These are phyloP conservation scores for Diaporthe sp. DNA, from an alignment of 2,329 filamentous ascomycete genomes.

Conservation along the genomic window DNA sequence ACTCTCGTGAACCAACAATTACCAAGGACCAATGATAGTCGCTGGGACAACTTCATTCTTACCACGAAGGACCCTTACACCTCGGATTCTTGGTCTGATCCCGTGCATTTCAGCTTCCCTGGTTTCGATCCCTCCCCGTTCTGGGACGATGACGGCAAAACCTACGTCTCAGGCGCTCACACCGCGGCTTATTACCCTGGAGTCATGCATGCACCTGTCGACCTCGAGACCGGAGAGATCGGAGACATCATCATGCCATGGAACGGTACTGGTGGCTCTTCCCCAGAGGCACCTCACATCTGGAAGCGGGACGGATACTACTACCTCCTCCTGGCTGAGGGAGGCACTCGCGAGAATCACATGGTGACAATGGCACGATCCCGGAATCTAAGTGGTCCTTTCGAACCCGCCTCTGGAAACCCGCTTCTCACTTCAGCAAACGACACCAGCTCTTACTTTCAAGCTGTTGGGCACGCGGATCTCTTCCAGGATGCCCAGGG, in stretches of 20 bases:
- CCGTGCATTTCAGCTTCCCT: conserved; percentile 21
- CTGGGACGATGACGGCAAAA: conserved; percentile 15
- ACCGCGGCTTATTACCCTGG: conserved; percentile 16
- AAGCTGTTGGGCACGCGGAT: not conserved
- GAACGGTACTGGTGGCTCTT: not conserved
- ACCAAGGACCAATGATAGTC: conserved; percentile 4
- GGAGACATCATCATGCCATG: conserved; percentile 17
- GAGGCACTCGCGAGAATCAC: conserved; percentile 17
- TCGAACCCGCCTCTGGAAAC: not conserved
- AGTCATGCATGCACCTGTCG: not conserved
- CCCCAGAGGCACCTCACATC: conserved; percentile 18
- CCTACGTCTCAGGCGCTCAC: conserved; percentile 9
- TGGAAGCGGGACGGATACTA: conserved; percentile 10
- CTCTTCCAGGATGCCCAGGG: not conserved
- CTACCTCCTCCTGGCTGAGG: not conserved
- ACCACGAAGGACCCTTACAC: conserved; percentile 3
- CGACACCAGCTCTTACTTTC: conserved; percentile 4
- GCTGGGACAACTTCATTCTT: conserved; percentile 10
- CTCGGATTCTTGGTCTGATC: conserved; percentile 3
- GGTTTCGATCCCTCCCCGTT: not conserved
- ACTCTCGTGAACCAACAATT: conserved; percentile 12
- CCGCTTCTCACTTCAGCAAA: conserved; percentile 8
- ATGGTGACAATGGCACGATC: conserved; percentile 20
- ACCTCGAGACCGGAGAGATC: not conserved
- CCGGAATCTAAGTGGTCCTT: not conserved